These are phyloP conservation scores for Jaltomata sinuosa DNA, from an alignment of 257 asterid genomes.

Conservation along the genomic window DNA sequence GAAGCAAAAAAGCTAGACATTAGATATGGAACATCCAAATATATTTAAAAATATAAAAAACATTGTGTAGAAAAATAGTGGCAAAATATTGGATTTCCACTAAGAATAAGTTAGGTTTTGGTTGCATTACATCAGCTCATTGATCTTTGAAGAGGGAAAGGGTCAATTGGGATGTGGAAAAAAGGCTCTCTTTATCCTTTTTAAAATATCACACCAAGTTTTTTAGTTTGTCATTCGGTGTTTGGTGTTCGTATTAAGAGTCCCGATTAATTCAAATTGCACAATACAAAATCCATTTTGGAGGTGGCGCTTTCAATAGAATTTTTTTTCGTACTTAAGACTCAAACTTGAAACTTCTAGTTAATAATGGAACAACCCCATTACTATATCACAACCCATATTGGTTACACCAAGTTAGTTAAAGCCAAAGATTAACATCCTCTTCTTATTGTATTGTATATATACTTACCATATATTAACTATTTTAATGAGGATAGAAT, in stretches of 20 bases:
- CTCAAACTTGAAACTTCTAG: too few relatives aligned
- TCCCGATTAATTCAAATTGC: too few relatives aligned
- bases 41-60: too few relatives aligned
- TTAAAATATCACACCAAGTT: not conserved
- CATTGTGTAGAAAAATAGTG: not conserved
- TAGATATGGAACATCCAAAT: not conserved
- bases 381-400: too few relatives aligned
- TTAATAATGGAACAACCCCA: too few relatives aligned
- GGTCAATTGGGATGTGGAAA: conserved; percentile 4
- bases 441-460: not conserved
- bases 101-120: not conserved
- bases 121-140: not conserved
- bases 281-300: too few relatives aligned
- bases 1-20: not conserved
- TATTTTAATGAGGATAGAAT: not conserved
- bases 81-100: not conserved
- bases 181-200: not conserved
- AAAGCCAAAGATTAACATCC: not conserved
- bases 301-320: too few relatives aligned
- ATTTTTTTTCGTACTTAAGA: too few relatives aligned
- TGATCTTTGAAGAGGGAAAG: conserved; percentile 3
- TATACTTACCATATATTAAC: not conserved
- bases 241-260: too few relatives aligned
- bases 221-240: too few relatives aligned
- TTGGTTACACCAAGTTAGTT: not conserved